Evolutionary conservation across 1,139 yeast genomes (phyloP).

Genomic region (Suhomyces yuchorum): DNA sequence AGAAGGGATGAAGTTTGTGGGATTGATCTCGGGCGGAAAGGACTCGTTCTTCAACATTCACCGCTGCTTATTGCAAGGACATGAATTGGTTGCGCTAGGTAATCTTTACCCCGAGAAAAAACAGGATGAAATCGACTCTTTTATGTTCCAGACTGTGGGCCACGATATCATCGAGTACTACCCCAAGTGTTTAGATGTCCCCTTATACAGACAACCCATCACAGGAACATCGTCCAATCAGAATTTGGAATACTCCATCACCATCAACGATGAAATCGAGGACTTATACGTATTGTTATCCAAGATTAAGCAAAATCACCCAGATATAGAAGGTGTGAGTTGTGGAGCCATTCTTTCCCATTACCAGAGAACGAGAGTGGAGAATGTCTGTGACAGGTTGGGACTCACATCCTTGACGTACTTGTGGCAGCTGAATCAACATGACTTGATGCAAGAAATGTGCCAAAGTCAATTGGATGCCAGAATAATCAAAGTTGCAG

Average conservation of each 20-base stretch:
- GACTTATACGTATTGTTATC: conserved; percentile 61
- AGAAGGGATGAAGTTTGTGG: conserved; percentile 80
- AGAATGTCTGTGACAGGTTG: conserved; percentile 77
- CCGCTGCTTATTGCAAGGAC: conserved; percentile 82
- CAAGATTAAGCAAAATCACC: conserved; percentile 53
- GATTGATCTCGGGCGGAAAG: conserved; percentile 92
- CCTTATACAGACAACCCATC: conserved; percentile 74
- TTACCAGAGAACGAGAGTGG: conserved; percentile 91
- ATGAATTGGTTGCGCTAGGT: conserved; percentile 80
- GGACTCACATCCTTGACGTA: conserved; percentile 71
- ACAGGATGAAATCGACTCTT: conserved; percentile 79
- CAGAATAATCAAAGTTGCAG: conserved; percentile 87
- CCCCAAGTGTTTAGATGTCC: conserved; percentile 71
- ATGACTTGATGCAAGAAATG: conserved; percentile 81
- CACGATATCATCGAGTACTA: conserved; percentile 73
- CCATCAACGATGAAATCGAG: conserved; percentile 82
- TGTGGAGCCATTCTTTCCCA: conserved; percentile 95
- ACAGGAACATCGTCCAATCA: conserved; percentile 65
- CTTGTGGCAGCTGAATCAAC: conserved; percentile 88
- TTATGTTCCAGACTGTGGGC: conserved; percentile 99
- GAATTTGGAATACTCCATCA: conserved; percentile 64
- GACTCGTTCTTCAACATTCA: conserved; percentile 89
- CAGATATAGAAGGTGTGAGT: conserved; percentile 81
- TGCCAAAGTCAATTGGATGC: conserved; percentile 75
- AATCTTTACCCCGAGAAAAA: conserved; percentile 66